These are phyloP conservation scores for Ceratobasidium sp. DNA, from an alignment of 1,284 basidiomycete species.

Conservation along the genomic window DNA sequence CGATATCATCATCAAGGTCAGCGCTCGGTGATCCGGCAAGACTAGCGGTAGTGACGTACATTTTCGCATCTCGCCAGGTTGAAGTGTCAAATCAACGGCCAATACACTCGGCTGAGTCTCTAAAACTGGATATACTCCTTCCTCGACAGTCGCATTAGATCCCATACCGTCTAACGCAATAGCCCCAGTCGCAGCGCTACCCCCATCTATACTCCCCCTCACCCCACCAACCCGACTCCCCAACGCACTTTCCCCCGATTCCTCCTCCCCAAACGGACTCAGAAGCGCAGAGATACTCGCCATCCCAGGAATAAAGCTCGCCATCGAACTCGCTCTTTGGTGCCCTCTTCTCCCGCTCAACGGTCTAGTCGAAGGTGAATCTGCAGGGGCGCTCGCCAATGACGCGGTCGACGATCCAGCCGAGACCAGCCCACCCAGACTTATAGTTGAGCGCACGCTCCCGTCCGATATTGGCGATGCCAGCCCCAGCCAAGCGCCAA, in stretches of 20 bases:
- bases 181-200: constrained; percentile 13
- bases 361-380: constrained; percentile 32
- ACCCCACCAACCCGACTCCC: not conserved
- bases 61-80: constrained; percentile 83
- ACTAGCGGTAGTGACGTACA: constrained; percentile 68
- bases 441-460: constrained; percentile 1
- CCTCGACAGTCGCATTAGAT: constrained; percentile 58
- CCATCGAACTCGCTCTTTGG: constrained; percentile 40
- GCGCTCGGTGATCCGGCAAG: not conserved
- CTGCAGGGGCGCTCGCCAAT: constrained; percentile 34
- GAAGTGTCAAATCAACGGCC: constrained; percentile 81
- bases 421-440: constrained; percentile 31
- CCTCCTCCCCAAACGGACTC: constrained; percentile 34
- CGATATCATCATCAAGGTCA: constrained; percentile 24
- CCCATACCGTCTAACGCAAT: constrained; percentile 53
- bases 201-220: constrained; percentile 6
- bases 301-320: constrained; percentile 41
- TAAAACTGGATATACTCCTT: constrained; percentile 82
- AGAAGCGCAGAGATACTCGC: constrained; percentile 34
- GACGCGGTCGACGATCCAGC: constrained; percentile 33
- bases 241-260: not conserved
- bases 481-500: constrained; percentile 16
- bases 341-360: constrained; percentile 24
- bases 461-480: constrained; percentile 3
- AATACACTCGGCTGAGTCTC: constrained; percentile 87